Evolutionary conservation across 2,329 filamentous ascomycete species (phyloP), one percentile per base, ranked within the genome.

Genomic region (Cladosporium sphaerospermum): DNA sequence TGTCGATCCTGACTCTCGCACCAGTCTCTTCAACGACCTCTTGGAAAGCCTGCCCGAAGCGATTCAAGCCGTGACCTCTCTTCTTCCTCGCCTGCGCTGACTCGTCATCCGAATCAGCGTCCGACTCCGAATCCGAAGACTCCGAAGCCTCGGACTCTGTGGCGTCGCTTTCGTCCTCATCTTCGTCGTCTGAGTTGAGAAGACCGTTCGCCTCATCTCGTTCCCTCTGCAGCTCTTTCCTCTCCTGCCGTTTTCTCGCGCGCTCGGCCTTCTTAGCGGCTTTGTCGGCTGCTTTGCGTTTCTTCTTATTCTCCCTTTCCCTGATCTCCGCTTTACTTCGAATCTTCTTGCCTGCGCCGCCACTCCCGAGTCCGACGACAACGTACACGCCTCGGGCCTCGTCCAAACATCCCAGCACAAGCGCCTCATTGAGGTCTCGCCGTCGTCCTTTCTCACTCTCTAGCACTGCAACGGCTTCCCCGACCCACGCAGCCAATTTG

Each of bases 31-130:
- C 82, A 2, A 96, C 88, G 0, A 97, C 93, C 65, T 96, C 90
- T 68, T 96, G 90, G 69, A 99, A 99, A 3, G 93, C 92, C 63
- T 86, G 90, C 7, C 93, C 93, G 65, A 99, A 99, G 46, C 87
- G 83, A 71, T 97, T 99, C 49, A 88, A 74, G 1, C 91, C 86
- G 51, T 88, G 86, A 0, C 86, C 84, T 56, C 81, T 81, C 45
- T 80, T 79, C 13, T 73, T 73, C 37, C 73, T 72, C 7, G 78
- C 75, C 6, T 81, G 78, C 3, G 79, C 75, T 1, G 83, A 81
- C 5, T 81, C 80, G 13, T 73, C 70, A 3, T 71, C 69, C 1
- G 49, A 51, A 4, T 62, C 63, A 11, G 52, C 50, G 5, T 61
- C 64, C 13, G 56, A 57, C n/a, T 60, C 57, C 8, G 49, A 57